phyloP scores from a whole-genome alignment of 805 yeast species.

The Wickerhamiella parazyma region DNA sequence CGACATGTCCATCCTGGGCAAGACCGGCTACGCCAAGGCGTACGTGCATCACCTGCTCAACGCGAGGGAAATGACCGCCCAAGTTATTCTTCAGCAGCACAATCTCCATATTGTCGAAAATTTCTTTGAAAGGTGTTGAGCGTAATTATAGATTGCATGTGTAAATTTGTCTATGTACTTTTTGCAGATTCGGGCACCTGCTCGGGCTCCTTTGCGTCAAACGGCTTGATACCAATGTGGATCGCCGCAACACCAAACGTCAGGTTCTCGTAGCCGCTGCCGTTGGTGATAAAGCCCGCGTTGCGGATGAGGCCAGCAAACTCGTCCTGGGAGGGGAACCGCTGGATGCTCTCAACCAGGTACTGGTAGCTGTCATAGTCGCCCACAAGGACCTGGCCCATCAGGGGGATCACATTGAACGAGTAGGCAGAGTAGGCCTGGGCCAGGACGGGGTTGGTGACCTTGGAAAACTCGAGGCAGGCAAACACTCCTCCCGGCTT shows the following conservation, averaged over 20 bases:
- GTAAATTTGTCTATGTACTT: constrained; percentile 17
- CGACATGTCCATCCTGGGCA: constrained; percentile 23
- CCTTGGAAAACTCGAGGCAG: constrained; percentile 89
- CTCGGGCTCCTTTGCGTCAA: neutral
- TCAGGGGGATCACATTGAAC: constrained; percentile 70
- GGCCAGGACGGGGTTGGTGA: constrained; percentile 64
- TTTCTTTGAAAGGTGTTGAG: constrained; percentile 20
- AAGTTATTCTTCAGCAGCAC: constrained; percentile 30
- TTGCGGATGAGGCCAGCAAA: constrained; percentile 84
- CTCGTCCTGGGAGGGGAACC: constrained; percentile 83
- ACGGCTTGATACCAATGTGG: constrained; percentile 76
- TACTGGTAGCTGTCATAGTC: constrained; percentile 95
- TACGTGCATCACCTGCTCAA: constrained; percentile 31
- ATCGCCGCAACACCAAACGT: constrained; percentile 94
- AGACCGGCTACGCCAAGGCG: constrained; percentile 25
- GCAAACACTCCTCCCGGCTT: constrained; percentile 98
- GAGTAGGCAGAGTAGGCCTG: constrained; percentile 77
- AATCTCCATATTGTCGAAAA: constrained; percentile 22
- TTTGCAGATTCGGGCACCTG: neutral
- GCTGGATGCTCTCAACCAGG: constrained; percentile 83
- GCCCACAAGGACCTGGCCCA: constrained; percentile 92
- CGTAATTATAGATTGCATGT: constrained; percentile 16
- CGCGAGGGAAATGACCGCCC: constrained; percentile 33
- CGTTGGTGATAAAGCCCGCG: constrained; percentile 89
- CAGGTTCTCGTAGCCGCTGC: constrained; percentile 82